Evolutionary conservation across 2,329 filamentous ascomycete genomes (phyloP).

Genomic region (Diaporthe caulivora): DNA sequence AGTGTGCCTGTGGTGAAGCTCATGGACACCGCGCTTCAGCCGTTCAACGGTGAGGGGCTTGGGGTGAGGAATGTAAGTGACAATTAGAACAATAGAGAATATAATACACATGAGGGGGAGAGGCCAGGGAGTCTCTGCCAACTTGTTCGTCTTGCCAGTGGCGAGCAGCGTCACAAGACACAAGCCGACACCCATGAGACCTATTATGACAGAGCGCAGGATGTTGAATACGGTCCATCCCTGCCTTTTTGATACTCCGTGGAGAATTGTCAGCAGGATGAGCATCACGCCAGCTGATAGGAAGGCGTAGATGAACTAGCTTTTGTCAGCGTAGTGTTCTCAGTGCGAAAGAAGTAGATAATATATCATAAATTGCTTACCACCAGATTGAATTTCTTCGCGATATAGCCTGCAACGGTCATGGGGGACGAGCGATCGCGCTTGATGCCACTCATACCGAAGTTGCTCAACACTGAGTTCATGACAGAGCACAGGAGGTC

Average conservation of each 20-base stretch:
- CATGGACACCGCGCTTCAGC: neutral
- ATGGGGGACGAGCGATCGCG: neutral
- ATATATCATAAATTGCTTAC: neutral
- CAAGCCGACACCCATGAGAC: conserved; percentile 42
- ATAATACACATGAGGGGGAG: conserved; percentile 44
- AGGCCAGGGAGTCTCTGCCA: conserved; percentile 44
- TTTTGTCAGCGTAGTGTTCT: neutral
- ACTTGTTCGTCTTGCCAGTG: conserved; percentile 20
- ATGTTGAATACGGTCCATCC: conserved; percentile 49
- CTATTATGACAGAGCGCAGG: conserved; percentile 40
- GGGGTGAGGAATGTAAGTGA: conserved; percentile 41
- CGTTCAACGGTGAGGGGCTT: neutral
- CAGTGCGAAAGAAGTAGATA: neutral
- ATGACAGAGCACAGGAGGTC: conserved; percentile 17
- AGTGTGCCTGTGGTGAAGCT: neutral
- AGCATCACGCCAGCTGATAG: conserved; percentile 46
- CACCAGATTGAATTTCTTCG: conserved; percentile 22
- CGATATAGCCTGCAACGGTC: conserved; percentile 2
- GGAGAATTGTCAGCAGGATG: conserved; percentile 47
- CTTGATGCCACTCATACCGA: neutral
- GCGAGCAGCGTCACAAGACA: conserved; percentile 43
- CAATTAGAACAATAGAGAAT: conserved; percentile 43
- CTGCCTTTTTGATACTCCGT: conserved; percentile 46
- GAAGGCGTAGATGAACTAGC: conserved; percentile 45
- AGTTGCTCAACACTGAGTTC: conserved; percentile 16